Percentiles rank a stretch among this genome's conserved stretches.
These are phyloP conservation scores for Purpureocillium lavendulum DNA, from an alignment of 2,329 filamentous ascomycete genomes.

Conservation along the genomic window DNA sequence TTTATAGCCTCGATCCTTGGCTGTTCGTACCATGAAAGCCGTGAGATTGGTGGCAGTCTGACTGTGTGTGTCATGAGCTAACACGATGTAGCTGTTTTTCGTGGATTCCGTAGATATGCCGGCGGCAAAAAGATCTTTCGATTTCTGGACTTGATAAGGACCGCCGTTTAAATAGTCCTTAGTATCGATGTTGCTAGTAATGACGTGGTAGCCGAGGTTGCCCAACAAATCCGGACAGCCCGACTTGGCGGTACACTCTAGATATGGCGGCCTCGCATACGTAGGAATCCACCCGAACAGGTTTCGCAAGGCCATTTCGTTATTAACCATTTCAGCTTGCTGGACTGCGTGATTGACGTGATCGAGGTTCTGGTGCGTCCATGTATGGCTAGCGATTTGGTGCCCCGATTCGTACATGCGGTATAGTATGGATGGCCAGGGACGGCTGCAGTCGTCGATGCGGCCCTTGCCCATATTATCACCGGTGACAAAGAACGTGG, in stretches of 20 bases:
- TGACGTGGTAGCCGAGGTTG: constrained; percentile 43
- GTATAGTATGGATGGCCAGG: constrained; percentile 27
- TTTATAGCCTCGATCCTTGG: constrained; percentile 31
- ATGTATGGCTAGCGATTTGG: constrained; percentile 38
- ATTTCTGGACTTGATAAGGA: constrained; percentile 37
- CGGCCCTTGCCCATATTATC: constrained; percentile 30
- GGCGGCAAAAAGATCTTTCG: constrained; percentile 28
- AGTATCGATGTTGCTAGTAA: constrained; percentile 51
- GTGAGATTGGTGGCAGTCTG: constrained; percentile 34
- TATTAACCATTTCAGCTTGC: constrained; percentile 30
- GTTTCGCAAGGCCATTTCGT: constrained; percentile 35
- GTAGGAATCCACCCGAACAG: constrained; percentile 31
- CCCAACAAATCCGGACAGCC: constrained; percentile 26
- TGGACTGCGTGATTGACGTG: constrained; percentile 22
- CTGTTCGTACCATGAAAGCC: constrained; percentile 32
- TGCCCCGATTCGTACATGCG: constrained; percentile 34
- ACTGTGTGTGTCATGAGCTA: constrained; percentile 43
- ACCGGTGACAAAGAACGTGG: constrained; percentile 34
- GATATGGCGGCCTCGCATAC: constrained; percentile 36
- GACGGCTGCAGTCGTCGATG: constrained; percentile 27
- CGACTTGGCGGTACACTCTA: constrained; percentile 31
- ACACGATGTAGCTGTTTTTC: constrained; percentile 33
- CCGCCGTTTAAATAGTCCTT: constrained; percentile 49
- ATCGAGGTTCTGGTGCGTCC: constrained; percentile 36
- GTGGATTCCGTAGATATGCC: constrained; percentile 23